A percentile compares a stretch with the other conserved stretches of the same genome.
Conservation (phyloP, 495 filamentous ascomycete genomes). For the Penicillium nucicola region DNA sequence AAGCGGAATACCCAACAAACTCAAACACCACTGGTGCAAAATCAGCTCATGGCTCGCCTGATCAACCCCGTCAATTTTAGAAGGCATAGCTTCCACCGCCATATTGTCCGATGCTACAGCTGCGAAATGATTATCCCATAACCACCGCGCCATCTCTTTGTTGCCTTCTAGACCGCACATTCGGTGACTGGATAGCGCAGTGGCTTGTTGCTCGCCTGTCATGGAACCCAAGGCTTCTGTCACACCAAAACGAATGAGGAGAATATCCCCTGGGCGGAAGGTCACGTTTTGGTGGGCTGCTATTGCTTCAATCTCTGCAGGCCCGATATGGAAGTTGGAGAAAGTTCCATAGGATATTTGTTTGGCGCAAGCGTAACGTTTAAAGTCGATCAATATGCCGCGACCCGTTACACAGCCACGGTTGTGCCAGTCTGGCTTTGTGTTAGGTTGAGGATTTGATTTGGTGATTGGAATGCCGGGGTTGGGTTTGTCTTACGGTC, state of each 20-base stretch:
- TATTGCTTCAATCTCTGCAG: conserved; percentile 28
- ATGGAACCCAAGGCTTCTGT: conserved; percentile 32
- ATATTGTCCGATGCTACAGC: conserved; percentile 31
- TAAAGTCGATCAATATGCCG: conserved; percentile 46
- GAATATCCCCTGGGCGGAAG: conserved; percentile 39
- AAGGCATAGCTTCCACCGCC: conserved; percentile 25
- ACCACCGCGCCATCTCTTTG: conserved; percentile 26
- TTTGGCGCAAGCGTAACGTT: conserved; percentile 32
- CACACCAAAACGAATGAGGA: conserved; percentile 44
- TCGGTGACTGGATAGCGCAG: conserved; percentile 3
- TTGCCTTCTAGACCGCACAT: conserved; percentile 24
- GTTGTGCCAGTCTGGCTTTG: conserved; percentile 27
- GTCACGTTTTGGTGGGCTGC: conserved; percentile 28
- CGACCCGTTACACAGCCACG: conserved; percentile 41
- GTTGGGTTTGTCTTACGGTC: conserved; percentile 10
- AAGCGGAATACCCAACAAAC: conserved; percentile 48
- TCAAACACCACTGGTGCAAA: conserved; percentile 40
- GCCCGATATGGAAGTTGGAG: conserved; percentile 26
- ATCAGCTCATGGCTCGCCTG: conserved; percentile 16
- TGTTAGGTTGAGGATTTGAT: not conserved
- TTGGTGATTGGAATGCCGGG: not conserved
- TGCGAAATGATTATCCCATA: conserved; percentile 31
- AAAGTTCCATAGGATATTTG: conserved; percentile 35
- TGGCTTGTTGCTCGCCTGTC: conserved; percentile 27
- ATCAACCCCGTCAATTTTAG: conserved; percentile 14